phyloP scores from a whole-genome alignment of 176 grass and related monocot genomes.

The Thalia dealbata region DNA sequence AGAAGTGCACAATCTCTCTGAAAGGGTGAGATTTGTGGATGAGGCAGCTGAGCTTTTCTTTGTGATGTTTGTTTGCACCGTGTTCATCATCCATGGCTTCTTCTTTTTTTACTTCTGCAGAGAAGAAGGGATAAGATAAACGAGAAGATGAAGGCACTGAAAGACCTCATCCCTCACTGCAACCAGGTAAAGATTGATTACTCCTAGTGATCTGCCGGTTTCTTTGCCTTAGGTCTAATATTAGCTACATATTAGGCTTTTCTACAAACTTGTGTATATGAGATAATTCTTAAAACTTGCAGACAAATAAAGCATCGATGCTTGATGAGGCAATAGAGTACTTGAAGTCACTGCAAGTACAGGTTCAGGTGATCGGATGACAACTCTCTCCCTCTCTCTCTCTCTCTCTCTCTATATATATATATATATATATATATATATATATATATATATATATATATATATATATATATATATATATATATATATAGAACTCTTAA shows the following conservation, averaged over 20 bases:
- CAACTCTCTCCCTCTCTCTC: background rate
- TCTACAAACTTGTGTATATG: no score
- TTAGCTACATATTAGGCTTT: no score
- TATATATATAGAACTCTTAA: background rate
- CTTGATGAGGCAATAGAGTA: constrained; percentile 89
- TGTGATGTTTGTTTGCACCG: constrained; percentile 11
- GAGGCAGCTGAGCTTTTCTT: background rate
- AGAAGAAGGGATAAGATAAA: constrained; percentile 92
- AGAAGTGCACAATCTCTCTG: constrained; percentile 82
- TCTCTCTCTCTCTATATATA: no score
- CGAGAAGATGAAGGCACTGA: constrained; percentile 80
- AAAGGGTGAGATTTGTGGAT: constrained; percentile 43
- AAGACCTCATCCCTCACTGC: constrained; percentile 88
- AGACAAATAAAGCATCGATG: constrained; percentile 88
- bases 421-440: no score
- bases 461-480: no score
- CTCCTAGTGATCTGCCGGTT: background rate
- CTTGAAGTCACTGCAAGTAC: constrained; percentile 84
- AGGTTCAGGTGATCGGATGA: constrained; percentile 53
- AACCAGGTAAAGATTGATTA: constrained; percentile 44
- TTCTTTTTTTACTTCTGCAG: constrained; percentile 12
- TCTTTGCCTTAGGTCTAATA: no score
- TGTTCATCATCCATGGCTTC: constrained; percentile 6
- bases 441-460: no score
- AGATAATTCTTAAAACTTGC: constrained; percentile 4